phyloP scores from a whole-genome alignment of 495 filamentous ascomycete species.

The Penicillium canariense region DNA sequence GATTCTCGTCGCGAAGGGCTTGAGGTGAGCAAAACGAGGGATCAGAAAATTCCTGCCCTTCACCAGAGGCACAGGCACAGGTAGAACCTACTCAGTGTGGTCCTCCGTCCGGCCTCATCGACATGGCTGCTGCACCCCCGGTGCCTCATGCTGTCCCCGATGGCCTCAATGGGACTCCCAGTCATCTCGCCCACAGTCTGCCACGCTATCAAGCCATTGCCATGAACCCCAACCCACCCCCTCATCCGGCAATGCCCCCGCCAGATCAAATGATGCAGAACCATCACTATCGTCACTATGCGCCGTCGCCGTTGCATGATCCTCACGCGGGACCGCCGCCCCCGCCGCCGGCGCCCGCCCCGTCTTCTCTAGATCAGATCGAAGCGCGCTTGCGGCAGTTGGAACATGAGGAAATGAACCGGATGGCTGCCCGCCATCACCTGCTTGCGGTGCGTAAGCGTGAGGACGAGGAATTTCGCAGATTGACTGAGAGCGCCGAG shows the following conservation, averaged over 20 bases:
- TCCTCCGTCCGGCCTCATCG: background rate
- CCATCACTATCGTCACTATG: slow-evolving; percentile 42
- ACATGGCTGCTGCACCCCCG: slow-evolving; percentile 44
- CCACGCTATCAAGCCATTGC: slow-evolving; percentile 49
- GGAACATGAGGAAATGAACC: slow-evolving; percentile 48
- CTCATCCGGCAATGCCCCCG: slow-evolving; percentile 33
- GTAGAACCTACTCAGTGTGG: no score
- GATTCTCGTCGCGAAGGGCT: background rate
- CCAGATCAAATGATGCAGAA: slow-evolving; percentile 39
- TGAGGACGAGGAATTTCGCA: slow-evolving; percentile 49
- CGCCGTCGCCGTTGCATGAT: slow-evolving; percentile 36
- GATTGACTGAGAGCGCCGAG: slow-evolving; percentile 47
- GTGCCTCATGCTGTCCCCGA: slow-evolving; percentile 39
- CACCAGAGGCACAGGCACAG: background rate
- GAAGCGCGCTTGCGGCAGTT: slow-evolving; percentile 45
- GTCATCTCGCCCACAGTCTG: slow-evolving; percentile 36
- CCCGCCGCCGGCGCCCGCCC: slow-evolving; percentile 27
- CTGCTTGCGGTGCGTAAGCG: slow-evolving; percentile 45
- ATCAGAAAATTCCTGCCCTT: background rate
- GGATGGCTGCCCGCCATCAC: slow-evolving; percentile 44
- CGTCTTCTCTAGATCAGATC: slow-evolving; percentile 42
- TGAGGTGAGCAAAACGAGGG: background rate
- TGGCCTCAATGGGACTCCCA: slow-evolving; percentile 32
- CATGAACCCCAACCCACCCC: slow-evolving; percentile 43
- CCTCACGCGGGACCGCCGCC: slow-evolving; percentile 30